Conservation (phyloP, 1,284 basidiomycete genomes). For the Xanthoconium separans region DNA sequence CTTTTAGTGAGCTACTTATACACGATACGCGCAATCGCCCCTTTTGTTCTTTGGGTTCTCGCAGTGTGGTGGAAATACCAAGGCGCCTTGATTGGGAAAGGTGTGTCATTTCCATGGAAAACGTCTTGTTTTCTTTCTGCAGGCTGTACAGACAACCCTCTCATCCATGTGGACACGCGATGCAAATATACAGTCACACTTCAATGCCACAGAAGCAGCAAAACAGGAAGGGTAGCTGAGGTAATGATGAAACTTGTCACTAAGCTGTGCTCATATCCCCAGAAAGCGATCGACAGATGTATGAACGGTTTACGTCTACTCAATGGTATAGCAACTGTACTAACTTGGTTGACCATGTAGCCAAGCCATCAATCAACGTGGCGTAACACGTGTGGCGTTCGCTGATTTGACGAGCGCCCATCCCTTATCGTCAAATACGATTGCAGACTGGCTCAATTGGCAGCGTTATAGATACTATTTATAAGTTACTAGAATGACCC, state of each 20-base stretch:
- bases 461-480: background rate
- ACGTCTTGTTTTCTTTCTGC: conserved; percentile 6
- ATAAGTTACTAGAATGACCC: background rate
- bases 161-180: conserved; percentile 12
- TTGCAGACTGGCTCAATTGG: conserved; percentile 5
- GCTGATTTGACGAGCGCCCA: conserved; percentile 12
- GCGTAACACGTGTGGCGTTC: conserved; percentile 22
- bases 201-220: conserved; percentile 8
- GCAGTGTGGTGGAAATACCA: conserved; percentile 6
- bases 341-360: conserved; percentile 1
- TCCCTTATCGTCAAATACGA: conserved; percentile 32
- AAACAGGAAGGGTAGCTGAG: conserved; percentile 9
- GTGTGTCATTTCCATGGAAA: conserved; percentile 13
- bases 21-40: conserved; percentile 35
- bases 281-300: conserved; percentile 26
- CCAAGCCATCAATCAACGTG: conserved; percentile 11
- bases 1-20: background rate
- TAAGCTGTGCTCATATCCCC: conserved; percentile 22
- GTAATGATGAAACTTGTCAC: conserved; percentile 21
- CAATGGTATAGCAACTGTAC: conserved; percentile 7
- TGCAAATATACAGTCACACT: conserved; percentile 3
- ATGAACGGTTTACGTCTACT: conserved; percentile 9
- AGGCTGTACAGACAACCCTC: conserved; percentile 1
- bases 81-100: conserved; percentile 2
- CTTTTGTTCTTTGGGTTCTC: background rate